A percentile compares a stretch with the other conserved stretches of the same genome.
phyloP scores from a whole-genome alignment of 176 grass and related monocot genomes.

The Poa pratensis region DNA sequence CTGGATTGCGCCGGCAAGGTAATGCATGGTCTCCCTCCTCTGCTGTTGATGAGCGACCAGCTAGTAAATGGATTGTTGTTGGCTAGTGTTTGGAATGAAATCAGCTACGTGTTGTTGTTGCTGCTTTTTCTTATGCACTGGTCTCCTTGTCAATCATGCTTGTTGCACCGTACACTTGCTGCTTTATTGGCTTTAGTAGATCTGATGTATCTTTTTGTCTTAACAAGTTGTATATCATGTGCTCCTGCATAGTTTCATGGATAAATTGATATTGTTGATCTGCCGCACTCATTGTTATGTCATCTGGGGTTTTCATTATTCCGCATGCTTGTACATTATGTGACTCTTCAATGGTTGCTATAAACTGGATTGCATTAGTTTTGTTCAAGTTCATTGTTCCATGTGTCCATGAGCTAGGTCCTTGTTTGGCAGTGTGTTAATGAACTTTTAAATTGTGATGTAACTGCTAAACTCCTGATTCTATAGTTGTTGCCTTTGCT shows the following conservation, averaged over 20 bases:
- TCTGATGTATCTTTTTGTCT: background rate
- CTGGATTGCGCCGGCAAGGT: conserved; percentile 6
- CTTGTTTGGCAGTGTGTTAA: too few species aligned
- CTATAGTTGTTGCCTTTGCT: too few species aligned
- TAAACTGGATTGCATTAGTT: background rate
- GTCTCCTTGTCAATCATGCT: background rate
- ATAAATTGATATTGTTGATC: background rate
- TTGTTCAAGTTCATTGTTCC: background rate
- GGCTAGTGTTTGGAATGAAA: background rate
- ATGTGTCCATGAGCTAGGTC: background rate
- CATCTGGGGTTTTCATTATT: background rate
- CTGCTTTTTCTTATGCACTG: background rate
- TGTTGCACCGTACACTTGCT: background rate
- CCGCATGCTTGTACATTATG: background rate
- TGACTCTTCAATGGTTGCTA: background rate
- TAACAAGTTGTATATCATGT: background rate
- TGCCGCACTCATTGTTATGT: background rate
- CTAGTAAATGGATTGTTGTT: background rate
- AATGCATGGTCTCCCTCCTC: background rate
- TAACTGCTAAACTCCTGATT: too few species aligned
- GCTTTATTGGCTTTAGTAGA: background rate
- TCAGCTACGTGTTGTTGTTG: background rate
- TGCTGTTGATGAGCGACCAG: too few species aligned
- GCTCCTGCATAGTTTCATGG: background rate
- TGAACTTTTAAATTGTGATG: too few species aligned